A percentile compares a stretch with the other conserved stretches of the same genome.
These are phyloP conservation scores for Galerina marginata DNA, from an alignment of 768 basidiomycete species.

Conservation along the genomic window DNA sequence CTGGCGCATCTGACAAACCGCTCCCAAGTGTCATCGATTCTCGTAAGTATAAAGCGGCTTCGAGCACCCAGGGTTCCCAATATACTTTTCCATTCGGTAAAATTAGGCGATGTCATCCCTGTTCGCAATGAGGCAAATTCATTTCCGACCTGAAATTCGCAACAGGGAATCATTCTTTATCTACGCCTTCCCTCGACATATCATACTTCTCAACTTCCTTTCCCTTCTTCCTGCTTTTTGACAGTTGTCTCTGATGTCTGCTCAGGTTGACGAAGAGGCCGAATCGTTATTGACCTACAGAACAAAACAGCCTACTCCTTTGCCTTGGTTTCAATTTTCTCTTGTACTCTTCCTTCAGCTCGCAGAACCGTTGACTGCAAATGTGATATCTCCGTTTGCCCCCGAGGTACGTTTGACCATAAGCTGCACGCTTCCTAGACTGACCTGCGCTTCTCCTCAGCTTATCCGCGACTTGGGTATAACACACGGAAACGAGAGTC, in stretches of 20 bases:
- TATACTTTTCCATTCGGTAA: background rate
- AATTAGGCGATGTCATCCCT: no score
- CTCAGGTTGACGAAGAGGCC: constrained; percentile 61
- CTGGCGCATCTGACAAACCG: background rate
- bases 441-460: constrained; percentile 23
- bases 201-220: constrained; percentile 74
- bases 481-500: constrained; percentile 70
- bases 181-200: background rate
- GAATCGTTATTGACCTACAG: constrained; percentile 52
- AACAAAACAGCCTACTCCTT: constrained; percentile 50
- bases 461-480: constrained; percentile 70
- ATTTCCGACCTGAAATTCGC: no score
- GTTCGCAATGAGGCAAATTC: no score
- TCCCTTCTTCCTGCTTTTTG: constrained; percentile 62
- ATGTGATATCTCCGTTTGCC: constrained; percentile 81
- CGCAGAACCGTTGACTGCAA: constrained; percentile 75
- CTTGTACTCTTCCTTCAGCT: constrained; percentile 77
- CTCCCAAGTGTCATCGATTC: background rate
- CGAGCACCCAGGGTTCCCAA: constrained; percentile 3
- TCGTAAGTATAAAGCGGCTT: constrained; percentile 2
- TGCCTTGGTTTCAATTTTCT: constrained; percentile 74
- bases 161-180: no score
- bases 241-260: constrained; percentile 9
- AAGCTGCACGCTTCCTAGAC: background rate
- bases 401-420: constrained; percentile 56